A percentile compares a stretch with the other conserved stretches of the same genome.
phyloP scores from a whole-genome alignment of 179 eudicot species.

The Camellia oleifera region DNA sequence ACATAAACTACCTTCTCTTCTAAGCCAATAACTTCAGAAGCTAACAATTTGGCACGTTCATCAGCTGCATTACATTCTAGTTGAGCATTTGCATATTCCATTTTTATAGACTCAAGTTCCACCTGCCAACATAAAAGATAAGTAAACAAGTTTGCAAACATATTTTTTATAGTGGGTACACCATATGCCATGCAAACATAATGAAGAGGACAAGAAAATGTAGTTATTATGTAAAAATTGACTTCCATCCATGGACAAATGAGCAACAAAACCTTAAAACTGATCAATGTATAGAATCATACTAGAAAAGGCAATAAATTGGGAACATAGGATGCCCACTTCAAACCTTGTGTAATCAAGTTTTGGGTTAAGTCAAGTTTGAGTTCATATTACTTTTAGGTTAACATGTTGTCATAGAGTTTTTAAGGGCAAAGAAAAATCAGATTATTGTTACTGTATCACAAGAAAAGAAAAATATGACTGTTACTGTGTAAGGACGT shows the following conservation, averaged over 20 bases:
- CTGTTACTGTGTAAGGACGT: no score
- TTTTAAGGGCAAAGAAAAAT: no score
- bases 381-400: no score
- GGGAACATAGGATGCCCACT: no score
- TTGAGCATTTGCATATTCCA: constrained; percentile 78
- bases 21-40: constrained; percentile 94
- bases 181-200: constrained; percentile 5
- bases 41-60: constrained; percentile 93
- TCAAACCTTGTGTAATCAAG: no score
- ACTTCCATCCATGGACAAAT: neutral
- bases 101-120: constrained; percentile 80
- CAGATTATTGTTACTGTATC: no score
- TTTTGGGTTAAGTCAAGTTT: no score
- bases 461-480: no score
- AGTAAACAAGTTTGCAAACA: neutral
- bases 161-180: neutral
- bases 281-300: no score
- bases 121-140: constrained; percentile 45
- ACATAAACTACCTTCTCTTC: constrained; percentile 80
- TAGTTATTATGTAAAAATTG: neutral
- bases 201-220: neutral
- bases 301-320: no score
- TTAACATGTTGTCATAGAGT: no score
- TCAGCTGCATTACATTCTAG: constrained; percentile 97
- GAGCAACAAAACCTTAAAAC: neutral